Conservation (phyloP, 2,329 filamentous ascomycete genomes). For the Neonectria neomacrospora region DNA sequence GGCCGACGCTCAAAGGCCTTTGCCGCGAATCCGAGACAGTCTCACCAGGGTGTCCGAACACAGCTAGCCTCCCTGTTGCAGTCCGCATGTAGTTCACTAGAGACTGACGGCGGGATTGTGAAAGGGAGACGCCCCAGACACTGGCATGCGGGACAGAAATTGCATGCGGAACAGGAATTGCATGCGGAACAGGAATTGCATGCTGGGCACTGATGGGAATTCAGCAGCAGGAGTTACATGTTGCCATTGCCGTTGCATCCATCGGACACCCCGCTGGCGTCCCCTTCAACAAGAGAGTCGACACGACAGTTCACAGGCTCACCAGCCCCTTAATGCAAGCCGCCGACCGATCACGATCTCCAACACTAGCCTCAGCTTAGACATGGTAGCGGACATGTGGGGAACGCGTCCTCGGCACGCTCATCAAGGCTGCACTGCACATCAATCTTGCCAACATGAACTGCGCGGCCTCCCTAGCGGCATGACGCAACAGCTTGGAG, state of each 20-base stretch:
- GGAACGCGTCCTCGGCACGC: constrained; percentile 11
- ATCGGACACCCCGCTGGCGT: constrained; percentile 19
- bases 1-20: constrained; percentile 9
- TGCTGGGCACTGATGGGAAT: constrained; percentile 4
- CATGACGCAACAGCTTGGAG: constrained; percentile 5
- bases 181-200: constrained; percentile 7
- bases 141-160: no score
- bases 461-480: constrained; percentile 5
- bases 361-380: constrained; percentile 11
- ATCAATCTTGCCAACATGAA: constrained; percentile 26
- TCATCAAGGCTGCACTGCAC: constrained; percentile 18
- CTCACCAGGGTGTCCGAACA: constrained; percentile 26
- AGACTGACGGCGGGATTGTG: neutral
- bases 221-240: constrained; percentile 12
- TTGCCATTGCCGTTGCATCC: constrained; percentile 22
- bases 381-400: constrained; percentile 16
- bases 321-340: constrained; percentile 12
- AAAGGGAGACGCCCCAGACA: neutral
- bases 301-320: constrained; percentile 2
- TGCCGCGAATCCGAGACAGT: constrained; percentile 14
- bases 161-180: no score
- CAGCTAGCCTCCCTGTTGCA: constrained; percentile 33
- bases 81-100: no score
- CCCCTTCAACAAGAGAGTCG: neutral
- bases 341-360: constrained; percentile 15